These are phyloP conservation scores for Tilletiopsis washingtonensis DNA, from an alignment of 1,284 basidiomycete species.

Conservation along the genomic window DNA sequence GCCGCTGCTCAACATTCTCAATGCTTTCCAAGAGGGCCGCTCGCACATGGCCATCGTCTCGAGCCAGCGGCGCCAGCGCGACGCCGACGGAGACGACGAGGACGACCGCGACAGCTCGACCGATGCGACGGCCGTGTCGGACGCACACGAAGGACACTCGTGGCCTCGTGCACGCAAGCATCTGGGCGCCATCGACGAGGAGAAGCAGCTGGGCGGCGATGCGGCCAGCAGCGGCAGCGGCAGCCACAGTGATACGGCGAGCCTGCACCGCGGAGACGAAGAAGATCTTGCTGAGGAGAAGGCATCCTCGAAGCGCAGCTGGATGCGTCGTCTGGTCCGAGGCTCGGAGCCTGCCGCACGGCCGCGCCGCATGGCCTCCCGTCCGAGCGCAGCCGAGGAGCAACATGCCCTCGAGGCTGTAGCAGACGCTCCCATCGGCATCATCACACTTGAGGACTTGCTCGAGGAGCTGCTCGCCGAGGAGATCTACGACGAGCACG, in stretches of 20 bases:
- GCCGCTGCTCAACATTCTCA: slow-evolving; percentile 73
- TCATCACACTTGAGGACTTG: slow-evolving; percentile 87
- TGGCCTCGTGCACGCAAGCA: no score
- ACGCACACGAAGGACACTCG: no score
- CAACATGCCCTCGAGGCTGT: no score
- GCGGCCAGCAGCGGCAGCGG: neutral
- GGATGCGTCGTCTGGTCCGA: slow-evolving; percentile 1
- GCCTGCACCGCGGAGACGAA: slow-evolving; percentile 8
- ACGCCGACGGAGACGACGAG: no score
- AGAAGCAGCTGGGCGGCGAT: slow-evolving; percentile 16
- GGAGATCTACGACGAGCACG: slow-evolving; percentile 44
- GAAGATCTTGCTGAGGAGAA: no score
- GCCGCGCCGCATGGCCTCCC: no score
- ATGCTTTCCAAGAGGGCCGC: slow-evolving; percentile 81
- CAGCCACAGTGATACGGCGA: neutral
- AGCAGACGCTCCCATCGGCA: slow-evolving; percentile 58
- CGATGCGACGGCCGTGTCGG: no score
- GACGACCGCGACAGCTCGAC: no score
- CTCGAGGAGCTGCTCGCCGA: slow-evolving; percentile 58
- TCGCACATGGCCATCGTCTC: slow-evolving; percentile 82
- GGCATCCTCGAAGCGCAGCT: slow-evolving; percentile 7
- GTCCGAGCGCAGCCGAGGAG: no score
- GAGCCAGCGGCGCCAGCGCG: slow-evolving; percentile 42
- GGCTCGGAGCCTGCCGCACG: no score
- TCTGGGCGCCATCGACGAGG: slow-evolving; percentile 33